Conservation (phyloP, 129 eudicot species). For the Mikania micrantha region DNA sequence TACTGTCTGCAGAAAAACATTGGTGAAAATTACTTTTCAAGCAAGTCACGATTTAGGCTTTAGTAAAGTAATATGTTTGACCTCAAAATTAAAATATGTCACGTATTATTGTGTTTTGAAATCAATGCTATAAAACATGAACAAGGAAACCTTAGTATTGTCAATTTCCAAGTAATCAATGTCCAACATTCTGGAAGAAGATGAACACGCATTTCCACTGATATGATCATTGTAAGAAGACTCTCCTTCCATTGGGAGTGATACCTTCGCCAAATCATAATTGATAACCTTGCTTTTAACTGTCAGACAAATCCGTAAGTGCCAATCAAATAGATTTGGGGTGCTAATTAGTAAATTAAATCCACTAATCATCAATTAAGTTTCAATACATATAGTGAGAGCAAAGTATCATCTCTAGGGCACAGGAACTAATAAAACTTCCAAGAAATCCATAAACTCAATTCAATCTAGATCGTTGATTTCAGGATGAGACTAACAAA, state of each 20-base stretch:
- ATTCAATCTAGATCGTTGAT: too few relatives aligned
- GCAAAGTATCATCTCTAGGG: too few relatives aligned
- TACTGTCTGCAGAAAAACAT: neutral
- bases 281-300: constrained; percentile 51
- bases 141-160: constrained; percentile 37
- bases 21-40: neutral
- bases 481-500: too few relatives aligned
- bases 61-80: constrained; percentile 5
- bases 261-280: constrained; percentile 35
- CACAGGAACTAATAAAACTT: too few relatives aligned
- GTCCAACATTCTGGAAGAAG: constrained; percentile 39
- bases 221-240: constrained; percentile 31
- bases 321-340: neutral
- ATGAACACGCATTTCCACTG: constrained; percentile 31
- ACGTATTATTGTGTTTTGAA: neutral
- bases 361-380: neutral
- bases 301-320: constrained; percentile 21
- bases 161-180: constrained; percentile 41
- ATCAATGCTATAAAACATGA: neutral
- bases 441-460: too few relatives aligned
- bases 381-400: neutral
- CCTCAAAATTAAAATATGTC: constrained; percentile 1
- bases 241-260: constrained; percentile 47
- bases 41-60: neutral
- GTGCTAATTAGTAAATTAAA: neutral